These are phyloP conservation scores for Edaphochlamys debaryana DNA, from an alignment of 139 green algal species.

Conservation along the genomic window DNA sequence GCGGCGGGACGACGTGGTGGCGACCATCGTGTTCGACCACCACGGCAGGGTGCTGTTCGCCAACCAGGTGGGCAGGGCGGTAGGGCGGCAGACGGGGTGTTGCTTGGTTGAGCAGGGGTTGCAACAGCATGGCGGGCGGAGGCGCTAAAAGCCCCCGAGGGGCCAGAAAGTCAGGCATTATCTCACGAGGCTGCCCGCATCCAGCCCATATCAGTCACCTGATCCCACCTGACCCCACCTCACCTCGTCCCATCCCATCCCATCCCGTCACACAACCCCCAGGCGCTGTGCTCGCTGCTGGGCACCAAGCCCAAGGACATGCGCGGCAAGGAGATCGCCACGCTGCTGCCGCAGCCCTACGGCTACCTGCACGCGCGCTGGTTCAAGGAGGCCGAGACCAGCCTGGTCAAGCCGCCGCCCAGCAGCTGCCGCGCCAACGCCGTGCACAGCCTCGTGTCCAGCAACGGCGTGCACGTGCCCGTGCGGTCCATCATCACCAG, in stretches of 20 bases:
- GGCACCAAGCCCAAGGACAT: slow-evolving; percentile 49
- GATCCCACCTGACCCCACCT: too few relatives aligned
- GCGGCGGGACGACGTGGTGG: not conserved
- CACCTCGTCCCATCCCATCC: too few relatives aligned
- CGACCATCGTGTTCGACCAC: slow-evolving; percentile 52
- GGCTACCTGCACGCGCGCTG: slow-evolving; percentile 51
- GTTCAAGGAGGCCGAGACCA: slow-evolving; percentile 48
- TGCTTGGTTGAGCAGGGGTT: too few relatives aligned
- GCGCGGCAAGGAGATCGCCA: slow-evolving; percentile 38
- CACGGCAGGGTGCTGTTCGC: slow-evolving; percentile 48
- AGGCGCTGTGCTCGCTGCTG: slow-evolving; percentile 46
- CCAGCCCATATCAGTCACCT: too few relatives aligned
- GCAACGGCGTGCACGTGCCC: slow-evolving; percentile 49
- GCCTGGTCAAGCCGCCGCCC: not conserved
- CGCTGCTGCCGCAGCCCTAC: slow-evolving; percentile 52
- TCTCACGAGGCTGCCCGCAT: too few relatives aligned
- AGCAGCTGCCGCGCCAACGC: slow-evolving; percentile 39
- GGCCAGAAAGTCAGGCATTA: too few relatives aligned
- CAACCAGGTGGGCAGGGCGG: slow-evolving; percentile 43
- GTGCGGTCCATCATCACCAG: slow-evolving; percentile 40
- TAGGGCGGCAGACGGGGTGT: too few relatives aligned
- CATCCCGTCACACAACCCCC: not conserved
- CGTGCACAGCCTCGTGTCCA: slow-evolving; percentile 38
- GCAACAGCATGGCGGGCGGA: too few relatives aligned
- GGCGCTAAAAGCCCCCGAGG: too few relatives aligned